Evolutionary conservation across 495 filamentous ascomycete species (phyloP).

Genomic region (Neurospora sp.): DNA sequence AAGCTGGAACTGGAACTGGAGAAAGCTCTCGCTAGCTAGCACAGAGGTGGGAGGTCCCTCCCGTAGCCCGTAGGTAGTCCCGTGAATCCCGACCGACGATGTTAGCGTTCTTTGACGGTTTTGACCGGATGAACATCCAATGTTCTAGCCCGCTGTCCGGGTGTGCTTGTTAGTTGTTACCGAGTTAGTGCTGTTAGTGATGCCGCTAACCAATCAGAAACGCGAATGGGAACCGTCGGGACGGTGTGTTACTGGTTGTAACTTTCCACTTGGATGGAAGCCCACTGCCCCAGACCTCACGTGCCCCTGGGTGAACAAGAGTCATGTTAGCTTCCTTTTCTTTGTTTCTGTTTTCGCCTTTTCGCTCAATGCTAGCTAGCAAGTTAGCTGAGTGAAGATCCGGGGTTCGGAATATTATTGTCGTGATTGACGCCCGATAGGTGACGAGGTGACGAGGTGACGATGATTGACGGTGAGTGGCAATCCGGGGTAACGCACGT

Average conservation of each 20-base stretch:
- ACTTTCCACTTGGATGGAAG: neutral
- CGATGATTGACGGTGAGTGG: neutral
- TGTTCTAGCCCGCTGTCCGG: neutral
- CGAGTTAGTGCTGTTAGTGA: neutral
- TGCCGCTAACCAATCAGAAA: neutral
- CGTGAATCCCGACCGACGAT: neutral
- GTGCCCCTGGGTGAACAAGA: too few species aligned
- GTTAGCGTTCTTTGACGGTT: neutral
- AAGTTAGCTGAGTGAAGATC: neutral
- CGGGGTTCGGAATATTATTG: neutral
- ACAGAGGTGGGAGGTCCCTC: neutral
- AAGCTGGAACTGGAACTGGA: neutral
- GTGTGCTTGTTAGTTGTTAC: neutral
- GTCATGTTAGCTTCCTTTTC: neutral
- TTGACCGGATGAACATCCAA: neutral
- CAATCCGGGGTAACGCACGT: neutral
- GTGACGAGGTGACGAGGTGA: neutral
- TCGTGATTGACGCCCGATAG: neutral
- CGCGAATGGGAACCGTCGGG: neutral
- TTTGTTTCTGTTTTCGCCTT: neutral
- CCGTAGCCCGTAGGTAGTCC: neutral
- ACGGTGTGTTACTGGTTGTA: neutral
- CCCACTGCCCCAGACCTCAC: neutral
- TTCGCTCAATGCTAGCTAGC: neutral
- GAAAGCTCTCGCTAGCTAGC: neutral